Base-by-base conservation (phyloP, 192 early-diverging fungal genomes). In the Backusella tuberculispora region DNA sequence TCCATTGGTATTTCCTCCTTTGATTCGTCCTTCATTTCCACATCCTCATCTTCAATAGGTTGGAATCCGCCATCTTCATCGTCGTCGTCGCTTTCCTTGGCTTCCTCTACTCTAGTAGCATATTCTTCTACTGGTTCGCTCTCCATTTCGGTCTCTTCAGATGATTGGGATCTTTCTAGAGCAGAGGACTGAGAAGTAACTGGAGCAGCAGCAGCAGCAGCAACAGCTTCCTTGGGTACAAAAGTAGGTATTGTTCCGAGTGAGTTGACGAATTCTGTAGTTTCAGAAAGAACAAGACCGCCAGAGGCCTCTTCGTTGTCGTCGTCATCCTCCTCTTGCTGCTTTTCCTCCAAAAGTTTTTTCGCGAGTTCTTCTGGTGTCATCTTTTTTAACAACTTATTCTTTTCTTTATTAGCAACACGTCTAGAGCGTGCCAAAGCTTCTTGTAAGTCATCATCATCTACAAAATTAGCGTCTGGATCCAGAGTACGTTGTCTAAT, bases 371-470 rank as follows among this genome's bases (percentile, higher is more conserved):
- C 88, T 68, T 93, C 89, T 6, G 86, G 83, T 10, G 83, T 86
- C 41, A 82, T 75, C 13, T 78, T 76, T 15, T 84, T 83, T 53
- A 81, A 66, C 1, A 73, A 48, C 42, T 78, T 78, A 47, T 77
- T 38, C 45, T 76, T 81, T 80, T 94, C 89, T 63, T 87, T 87
- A 10, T 82, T 82, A 0, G 88, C 89, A 44, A 88, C 65, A 24
- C 90, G 79, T 44, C 97, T 86, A 13, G 94, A 85, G 10, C 88
- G 81, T 0, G 95, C 90, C n/a, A 99, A 80, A 10, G 96, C 94
- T 24, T 81, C 77, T 72, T 97, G 96, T 47, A 99, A 77, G 67
- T 99, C 97, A 74, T 98, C 96, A 77, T 99, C 97, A 74, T 99
- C 97, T 15, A 97, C 95, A 85, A 92, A 92, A 75, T 93, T 96